Base-by-base conservation (phyloP, 768 basidiomycete genomes). In the Candolleomyces eurysporus region DNA sequence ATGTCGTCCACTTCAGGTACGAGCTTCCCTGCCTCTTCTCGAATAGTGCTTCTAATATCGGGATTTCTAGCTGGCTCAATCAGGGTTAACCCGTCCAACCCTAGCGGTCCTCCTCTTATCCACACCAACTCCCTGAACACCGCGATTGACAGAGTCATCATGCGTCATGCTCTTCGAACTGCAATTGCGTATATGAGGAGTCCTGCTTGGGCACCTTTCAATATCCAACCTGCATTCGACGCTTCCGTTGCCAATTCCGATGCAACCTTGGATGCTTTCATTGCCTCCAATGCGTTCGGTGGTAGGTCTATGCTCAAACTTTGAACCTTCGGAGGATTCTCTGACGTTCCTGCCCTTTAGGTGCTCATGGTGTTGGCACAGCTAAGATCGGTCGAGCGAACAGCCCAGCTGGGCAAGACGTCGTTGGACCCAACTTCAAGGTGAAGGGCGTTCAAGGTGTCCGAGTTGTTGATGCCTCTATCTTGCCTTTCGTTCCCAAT, bases 401-500 rank as follows among this genome's bases (percentile, higher is more conserved):
- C 30, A 52, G 51, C 30, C 51, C 69, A 9, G 65, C 65, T 9
- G 67, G 72, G 0, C 70, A 71, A n/a, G 75, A 73, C 13, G 75
- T 76, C 40, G 71, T 75, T 8, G 70, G 74, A 57, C 68, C 75
- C 2, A 64, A 73, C 54, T 60, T 78, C 13, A 56, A 36, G n/a
- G 68, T 77, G 17, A 75, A 76, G 61, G 69, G 71, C 2, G 65
- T 67, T 1, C 31, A 45, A 3, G 75, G 72, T 10, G 48, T 78
- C 48, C 67, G 76, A 10, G 62, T 78, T 19, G 73, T 78, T 14
- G 75, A 78, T 63, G 71, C 69, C 11, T 75, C 73, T 16, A 66
- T 68, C 59, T 30, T 52, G 26, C 51, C 51, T 26, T 52, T 52
- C 51, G 13, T 8, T n/a, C 19, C 51, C 10, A 30, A 31, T 52